phyloP scores from a whole-genome alignment of 2,329 filamentous ascomycete genomes.

The Arthrobotrys pseudoclavata region DNA sequence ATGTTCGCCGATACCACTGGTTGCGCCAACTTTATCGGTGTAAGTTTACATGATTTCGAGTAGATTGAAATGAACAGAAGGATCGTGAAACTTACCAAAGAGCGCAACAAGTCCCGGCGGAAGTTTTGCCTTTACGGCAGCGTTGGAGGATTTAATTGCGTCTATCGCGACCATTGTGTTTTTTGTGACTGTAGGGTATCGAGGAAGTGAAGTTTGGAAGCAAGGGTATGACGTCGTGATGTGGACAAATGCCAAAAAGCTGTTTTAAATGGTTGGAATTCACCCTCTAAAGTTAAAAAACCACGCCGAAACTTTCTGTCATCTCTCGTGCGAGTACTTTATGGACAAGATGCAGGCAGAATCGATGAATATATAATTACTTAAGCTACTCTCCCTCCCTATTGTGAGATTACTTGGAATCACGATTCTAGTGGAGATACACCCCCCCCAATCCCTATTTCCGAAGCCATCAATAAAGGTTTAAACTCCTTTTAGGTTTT shows the following conservation, averaged over 20 bases:
- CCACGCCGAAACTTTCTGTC: no score
- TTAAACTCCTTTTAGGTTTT: no score
- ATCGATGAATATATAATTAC: slow-evolving; percentile 28
- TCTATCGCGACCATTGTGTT: slow-evolving; percentile 48
- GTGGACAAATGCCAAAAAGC: no score
- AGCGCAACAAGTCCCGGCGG: slow-evolving; percentile 68
- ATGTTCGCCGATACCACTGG: slow-evolving; percentile 71
- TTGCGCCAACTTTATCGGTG: slow-evolving; percentile 68
- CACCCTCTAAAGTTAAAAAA: no score
- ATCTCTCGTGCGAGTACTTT: no score
- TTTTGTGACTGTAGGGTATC: background rate
- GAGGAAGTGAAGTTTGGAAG: background rate
- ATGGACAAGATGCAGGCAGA: background rate
- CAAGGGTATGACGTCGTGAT: background rate
- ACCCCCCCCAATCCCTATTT: background rate
- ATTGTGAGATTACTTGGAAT: background rate
- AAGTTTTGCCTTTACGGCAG: slow-evolving; percentile 44
- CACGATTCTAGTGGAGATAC: background rate
- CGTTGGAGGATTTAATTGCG: slow-evolving; percentile 48
- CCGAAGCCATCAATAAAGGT: background rate
- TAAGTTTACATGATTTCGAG: background rate
- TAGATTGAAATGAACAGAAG: no score
- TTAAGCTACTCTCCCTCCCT: background rate
- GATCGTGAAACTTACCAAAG: slow-evolving; percentile 63
- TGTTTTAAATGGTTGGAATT: no score